Evolutionary conservation across 768 basidiomycete genomes (phyloP), one percentile per base, ranked within the genome.

Genomic region (Cyathus striatus): DNA sequence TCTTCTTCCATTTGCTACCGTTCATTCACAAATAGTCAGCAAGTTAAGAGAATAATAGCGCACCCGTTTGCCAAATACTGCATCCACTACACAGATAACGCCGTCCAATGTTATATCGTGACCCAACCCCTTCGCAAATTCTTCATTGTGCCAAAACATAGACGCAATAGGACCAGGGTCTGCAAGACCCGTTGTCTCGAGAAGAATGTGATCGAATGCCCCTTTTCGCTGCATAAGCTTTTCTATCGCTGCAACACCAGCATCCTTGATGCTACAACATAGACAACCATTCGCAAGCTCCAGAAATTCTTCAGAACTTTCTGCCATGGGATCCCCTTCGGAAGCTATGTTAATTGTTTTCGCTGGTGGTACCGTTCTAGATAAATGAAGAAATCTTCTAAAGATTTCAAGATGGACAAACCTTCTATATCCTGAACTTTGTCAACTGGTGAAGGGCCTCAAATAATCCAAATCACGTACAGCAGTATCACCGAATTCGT

Each of bases 201-300:
- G 73, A 33, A 99, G 68, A 49, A 99, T 96, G 61, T 97, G 86
- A 63, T 98, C 96, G 57, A 98, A 94, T 1, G 79, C 77, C 20
- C 91, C 92, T 55, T 86, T 90, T 42, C 79, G 76, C 51, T 76
- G 67, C 87, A 93, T 90, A 43, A 97, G 69, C 54, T 88, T 88
- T 61, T 96, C 91, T 41, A 99, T 96, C 5, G 96, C 92, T 17
- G 92, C 89, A 0, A 89, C 76, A 2, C 96, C 96, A 9, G 82
- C 73, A 58, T 98, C 94, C 54, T 96, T 95, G 66, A 97, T 90
- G 46, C 92, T 94, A 60, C 96, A 99, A 63, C 96, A 99, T n/a
- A 99, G 62, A 61, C 96, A 98, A 14, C 96, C 96, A 60, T 99
- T 95, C 1, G 92, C 83, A 1, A 98, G 76, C 52, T 96, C 93